These are phyloP conservation scores for Rhypophila decipiens DNA, from an alignment of 495 filamentous ascomycete genomes.

Conservation along the genomic window DNA sequence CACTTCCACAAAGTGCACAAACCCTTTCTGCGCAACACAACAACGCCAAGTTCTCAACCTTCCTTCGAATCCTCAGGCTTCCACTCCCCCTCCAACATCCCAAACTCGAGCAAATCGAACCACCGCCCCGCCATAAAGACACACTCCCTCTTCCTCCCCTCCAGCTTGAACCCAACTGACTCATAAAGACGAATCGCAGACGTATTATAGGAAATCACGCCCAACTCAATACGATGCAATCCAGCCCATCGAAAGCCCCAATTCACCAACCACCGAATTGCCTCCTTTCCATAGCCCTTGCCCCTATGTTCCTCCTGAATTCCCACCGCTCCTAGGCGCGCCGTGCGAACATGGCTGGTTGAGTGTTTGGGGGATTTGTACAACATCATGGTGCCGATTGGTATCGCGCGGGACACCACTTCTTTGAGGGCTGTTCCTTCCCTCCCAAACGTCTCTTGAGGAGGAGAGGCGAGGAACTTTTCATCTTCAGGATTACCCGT, in stretches of 20 bases:
- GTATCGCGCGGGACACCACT: neutral
- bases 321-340: slow-evolving; percentile 24
- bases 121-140: slow-evolving; percentile 32
- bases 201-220: slow-evolving; percentile 31
- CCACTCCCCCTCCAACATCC: slow-evolving; percentile 42
- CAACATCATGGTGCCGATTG: slow-evolving; percentile 21
- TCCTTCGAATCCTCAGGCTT: slow-evolving; percentile 1
- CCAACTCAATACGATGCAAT: slow-evolving; percentile 31
- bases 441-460: no score
- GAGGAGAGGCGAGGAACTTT: no score
- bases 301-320: slow-evolving; percentile 27
- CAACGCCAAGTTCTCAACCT: neutral
- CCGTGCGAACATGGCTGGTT: slow-evolving; percentile 22
- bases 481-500: neutral
- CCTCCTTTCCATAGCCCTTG: slow-evolving; percentile 43
- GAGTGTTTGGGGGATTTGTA: slow-evolving; percentile 6
- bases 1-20: neutral
- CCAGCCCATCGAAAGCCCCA: slow-evolving; percentile 38
- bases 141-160: slow-evolving; percentile 35
- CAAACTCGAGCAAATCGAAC: slow-evolving; percentile 30
- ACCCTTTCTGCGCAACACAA: neutral
- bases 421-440: neutral
- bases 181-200: slow-evolving; percentile 35
- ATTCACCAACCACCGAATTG: slow-evolving; percentile 39
- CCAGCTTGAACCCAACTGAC: slow-evolving; percentile 35